phyloP scores from a whole-genome alignment of 2,329 filamentous ascomycete species.

The Periconia macrospinosa region DNA sequence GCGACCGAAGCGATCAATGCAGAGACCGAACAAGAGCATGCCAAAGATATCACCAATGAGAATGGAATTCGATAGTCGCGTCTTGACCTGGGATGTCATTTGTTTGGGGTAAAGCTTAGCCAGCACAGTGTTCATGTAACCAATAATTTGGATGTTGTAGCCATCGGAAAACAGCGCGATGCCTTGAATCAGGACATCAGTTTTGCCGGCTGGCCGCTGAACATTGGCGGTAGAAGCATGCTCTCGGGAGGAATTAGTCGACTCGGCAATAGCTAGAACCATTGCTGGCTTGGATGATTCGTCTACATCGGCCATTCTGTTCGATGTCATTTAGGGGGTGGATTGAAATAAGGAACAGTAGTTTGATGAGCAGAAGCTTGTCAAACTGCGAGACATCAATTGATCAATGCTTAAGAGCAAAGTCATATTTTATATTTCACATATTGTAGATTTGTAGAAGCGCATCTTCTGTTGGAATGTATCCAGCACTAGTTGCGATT shows the following conservation, averaged over 20 bases:
- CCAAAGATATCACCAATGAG: slow-evolving; percentile 1
- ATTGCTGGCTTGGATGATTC: neutral
- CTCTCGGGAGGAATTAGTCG: neutral
- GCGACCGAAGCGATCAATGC: slow-evolving; percentile 1
- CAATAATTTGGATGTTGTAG: neutral
- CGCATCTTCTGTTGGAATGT: no score
- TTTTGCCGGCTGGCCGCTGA: neutral
- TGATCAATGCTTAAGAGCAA: no score
- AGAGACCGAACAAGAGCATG: slow-evolving; percentile 3
- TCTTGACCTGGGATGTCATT: no score
- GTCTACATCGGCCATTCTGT: neutral
- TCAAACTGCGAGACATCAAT: no score
- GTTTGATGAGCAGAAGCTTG: no score
- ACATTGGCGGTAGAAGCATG: neutral
- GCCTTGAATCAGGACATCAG: neutral
- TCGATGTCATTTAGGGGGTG: no score
- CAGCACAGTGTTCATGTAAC: neutral
- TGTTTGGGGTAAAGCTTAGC: neutral
- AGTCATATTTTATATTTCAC: no score
- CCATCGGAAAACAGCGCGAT: neutral
- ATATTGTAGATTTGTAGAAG: no score
- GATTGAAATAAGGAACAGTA: no score
- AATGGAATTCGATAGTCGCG: neutral
- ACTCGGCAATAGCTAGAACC: neutral
- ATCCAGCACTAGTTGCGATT: no score